Conservation (phyloP, 2,329 filamentous ascomycete genomes). For the Leptographium lundbergii region DNA sequence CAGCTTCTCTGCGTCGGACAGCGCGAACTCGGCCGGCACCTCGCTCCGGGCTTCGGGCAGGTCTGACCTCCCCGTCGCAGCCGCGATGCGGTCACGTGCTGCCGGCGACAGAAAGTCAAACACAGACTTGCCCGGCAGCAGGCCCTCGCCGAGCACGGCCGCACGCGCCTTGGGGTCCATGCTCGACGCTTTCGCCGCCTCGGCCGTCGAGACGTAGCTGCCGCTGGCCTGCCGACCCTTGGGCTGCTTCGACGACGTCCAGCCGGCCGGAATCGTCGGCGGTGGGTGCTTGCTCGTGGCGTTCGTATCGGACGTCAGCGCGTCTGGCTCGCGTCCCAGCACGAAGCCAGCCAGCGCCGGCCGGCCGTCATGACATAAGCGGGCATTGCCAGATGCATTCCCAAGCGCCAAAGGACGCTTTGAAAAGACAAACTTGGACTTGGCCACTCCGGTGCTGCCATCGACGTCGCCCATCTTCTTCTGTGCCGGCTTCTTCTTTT, state of each 20-base stretch:
- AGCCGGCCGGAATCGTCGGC: conserved; percentile 57
- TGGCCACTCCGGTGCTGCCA: conserved; percentile 24
- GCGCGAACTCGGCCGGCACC: conserved; percentile 49
- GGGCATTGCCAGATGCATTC: conserved; percentile 48
- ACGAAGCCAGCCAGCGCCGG: conserved; percentile 71
- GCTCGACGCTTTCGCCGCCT: conserved; percentile 64
- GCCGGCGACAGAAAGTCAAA: conserved; percentile 83
- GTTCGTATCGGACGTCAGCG: conserved; percentile 30
- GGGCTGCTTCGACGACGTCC: conserved; percentile 50
- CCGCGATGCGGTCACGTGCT: conserved; percentile 62
- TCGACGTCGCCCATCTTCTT: background rate
- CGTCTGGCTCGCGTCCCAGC: conserved; percentile 43
- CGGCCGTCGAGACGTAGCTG: conserved; percentile 53
- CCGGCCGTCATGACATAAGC: conserved; percentile 73
- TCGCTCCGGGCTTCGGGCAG: conserved; percentile 71
- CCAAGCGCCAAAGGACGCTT: conserved; percentile 26
- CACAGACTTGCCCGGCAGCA: conserved; percentile 81
- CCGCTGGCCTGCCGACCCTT: conserved; percentile 16
- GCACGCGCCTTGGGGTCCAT: conserved; percentile 68
- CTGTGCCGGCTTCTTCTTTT: conserved; percentile 53
- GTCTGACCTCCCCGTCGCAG: conserved; percentile 60
- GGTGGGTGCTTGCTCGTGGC: conserved; percentile 41
- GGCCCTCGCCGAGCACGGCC: conserved; percentile 65
- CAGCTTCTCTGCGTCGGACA: conserved; percentile 50
- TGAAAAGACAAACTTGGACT: conserved; percentile 58